These are phyloP conservation scores for Skeletonema marinoi DNA, from an alignment of 108 stramenopile species.

Conservation along the genomic window DNA sequence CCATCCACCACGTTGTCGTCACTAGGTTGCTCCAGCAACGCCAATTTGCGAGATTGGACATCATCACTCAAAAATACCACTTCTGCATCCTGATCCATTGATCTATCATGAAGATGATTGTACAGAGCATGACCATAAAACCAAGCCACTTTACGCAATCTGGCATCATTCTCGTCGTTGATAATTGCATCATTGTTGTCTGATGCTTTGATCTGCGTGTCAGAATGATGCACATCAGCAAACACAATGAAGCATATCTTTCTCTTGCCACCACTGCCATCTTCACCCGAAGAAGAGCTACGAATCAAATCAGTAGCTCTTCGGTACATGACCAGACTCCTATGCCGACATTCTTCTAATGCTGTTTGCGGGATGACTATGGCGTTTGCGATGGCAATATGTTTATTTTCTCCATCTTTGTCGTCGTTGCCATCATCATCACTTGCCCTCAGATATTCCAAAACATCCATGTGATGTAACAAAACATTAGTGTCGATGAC, in stretches of 20 bases:
- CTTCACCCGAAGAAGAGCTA: slow-evolving; percentile 33
- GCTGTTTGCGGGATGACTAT: slow-evolving; percentile 87
- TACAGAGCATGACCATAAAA: slow-evolving; percentile 61
- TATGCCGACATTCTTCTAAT: slow-evolving; percentile 73
- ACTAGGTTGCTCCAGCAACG: slow-evolving; percentile 39
- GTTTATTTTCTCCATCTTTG: slow-evolving; percentile 4
- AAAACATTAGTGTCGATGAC: slow-evolving; percentile 86
- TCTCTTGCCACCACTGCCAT: slow-evolving; percentile 20
- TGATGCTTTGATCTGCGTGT: slow-evolving; percentile 47
- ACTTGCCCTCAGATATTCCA: slow-evolving; percentile 58
- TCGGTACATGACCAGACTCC: slow-evolving; percentile 75
- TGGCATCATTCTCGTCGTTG: slow-evolving; percentile 85
- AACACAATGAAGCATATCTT: slow-evolving; percentile 67
- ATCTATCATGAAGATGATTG: slow-evolving; percentile 1
- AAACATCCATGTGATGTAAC: slow-evolving; percentile 84
- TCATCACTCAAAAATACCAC: slow-evolving; percentile 86
- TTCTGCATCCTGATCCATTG: slow-evolving; percentile 37
- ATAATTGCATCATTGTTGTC: slow-evolving; percentile 31
- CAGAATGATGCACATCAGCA: slow-evolving; percentile 81
- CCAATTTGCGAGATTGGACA: slow-evolving; percentile 53
- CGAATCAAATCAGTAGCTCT: slow-evolving; percentile 73
- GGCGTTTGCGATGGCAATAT: slow-evolving; percentile 61
- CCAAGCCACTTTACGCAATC: slow-evolving; percentile 73
- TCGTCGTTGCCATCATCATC: neutral
- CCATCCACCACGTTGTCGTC: slow-evolving; percentile 7